Evolutionary conservation across 176 grass and related monocot genomes (phyloP), one percentile per base, ranked within the genome.

Genomic region (Bolboschoenus planiculmis): DNA sequence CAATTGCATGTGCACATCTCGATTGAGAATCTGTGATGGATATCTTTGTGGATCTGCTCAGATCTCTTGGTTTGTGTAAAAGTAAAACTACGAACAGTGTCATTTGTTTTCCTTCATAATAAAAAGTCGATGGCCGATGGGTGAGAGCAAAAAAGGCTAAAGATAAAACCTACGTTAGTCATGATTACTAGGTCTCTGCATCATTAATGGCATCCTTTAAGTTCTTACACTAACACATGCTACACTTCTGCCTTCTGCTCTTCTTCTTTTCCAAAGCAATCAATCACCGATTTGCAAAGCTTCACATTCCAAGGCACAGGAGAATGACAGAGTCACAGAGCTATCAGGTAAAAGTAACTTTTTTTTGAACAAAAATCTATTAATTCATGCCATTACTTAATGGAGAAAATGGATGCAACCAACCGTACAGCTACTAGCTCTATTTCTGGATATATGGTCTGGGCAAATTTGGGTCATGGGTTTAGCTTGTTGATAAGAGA

Each of bases 211-310:
- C 40, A 36, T 82, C 56, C 40, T 62, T 81, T 61, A 37, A 81
- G 5, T 63, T 23, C 14, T 81, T 62, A 29, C 77, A 36, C 51
- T 51, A 48, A 79, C 48, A 54, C 78, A 81, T 63, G 56, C 20
- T 39, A 39, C n/a, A 29, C 56, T 40, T 26, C 51, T 81, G 47
- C 56, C 55, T 46, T 79, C 40, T 56, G 31, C 33, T 24, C 13
- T 47, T 81, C 57, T 64, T 63, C 37, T 81, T 81, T 81, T 64
- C 79, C 79, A 81, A 81, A 42, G 55, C 57, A 81, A 81, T 48
- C 79, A 81, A 80, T 75, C 71, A 44, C 79, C 2, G 11, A 47
- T 64, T 58, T 81, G 37, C 7, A 56, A 64, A 64, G 40, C 24
- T 81, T 63, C 37, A 59, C 36, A 40, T 64, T 46, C 79, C 79